These are phyloP conservation scores for Coemansia sp. DNA, from an alignment of 192 early-diverging fungal genomes.

Conservation along the genomic window DNA sequence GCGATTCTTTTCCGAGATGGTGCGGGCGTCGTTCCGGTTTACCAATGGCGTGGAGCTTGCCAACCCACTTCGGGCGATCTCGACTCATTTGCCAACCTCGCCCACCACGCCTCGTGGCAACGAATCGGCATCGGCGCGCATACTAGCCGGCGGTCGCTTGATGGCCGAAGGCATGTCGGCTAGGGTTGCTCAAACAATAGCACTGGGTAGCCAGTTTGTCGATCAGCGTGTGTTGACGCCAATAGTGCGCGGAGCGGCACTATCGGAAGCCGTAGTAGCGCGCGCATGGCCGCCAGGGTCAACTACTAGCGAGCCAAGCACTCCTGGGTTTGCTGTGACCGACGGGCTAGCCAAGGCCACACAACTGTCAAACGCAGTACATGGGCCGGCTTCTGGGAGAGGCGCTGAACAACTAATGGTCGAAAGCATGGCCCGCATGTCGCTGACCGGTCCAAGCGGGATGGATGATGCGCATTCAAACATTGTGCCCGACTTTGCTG, in stretches of 20 bases:
- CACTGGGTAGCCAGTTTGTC: constrained; percentile 48
- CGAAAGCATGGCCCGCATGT: constrained; percentile 26
- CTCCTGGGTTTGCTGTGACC: not conserved
- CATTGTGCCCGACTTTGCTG: not conserved
- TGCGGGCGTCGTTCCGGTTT: constrained; percentile 42
- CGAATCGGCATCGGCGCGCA: constrained; percentile 18
- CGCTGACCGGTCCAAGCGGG: constrained; percentile 2
- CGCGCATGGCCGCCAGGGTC: not conserved
- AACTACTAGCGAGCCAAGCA: not conserved
- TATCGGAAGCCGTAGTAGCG: not conserved
- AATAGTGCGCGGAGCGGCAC: constrained; percentile 27
- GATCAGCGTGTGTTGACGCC: constrained; percentile 35
- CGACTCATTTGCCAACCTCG: constrained; percentile 33
- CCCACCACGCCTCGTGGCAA: constrained; percentile 21
- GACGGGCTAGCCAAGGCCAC: constrained; percentile 4
- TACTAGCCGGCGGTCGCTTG: constrained; percentile 24
- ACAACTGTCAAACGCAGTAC: constrained; percentile 5
- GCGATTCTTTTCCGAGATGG: constrained; percentile 66
- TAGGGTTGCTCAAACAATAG: constrained; percentile 44
- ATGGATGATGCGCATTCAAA: not conserved
- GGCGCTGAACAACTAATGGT: not conserved
- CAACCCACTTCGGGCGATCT: constrained; percentile 41
- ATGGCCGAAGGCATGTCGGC: constrained; percentile 44
- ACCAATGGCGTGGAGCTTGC: constrained; percentile 48
- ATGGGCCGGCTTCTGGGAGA: not conserved